Evolutionary conservation across 164 flowering plant genomes (phyloP).

Genomic region (Sextonia rubra): DNA sequence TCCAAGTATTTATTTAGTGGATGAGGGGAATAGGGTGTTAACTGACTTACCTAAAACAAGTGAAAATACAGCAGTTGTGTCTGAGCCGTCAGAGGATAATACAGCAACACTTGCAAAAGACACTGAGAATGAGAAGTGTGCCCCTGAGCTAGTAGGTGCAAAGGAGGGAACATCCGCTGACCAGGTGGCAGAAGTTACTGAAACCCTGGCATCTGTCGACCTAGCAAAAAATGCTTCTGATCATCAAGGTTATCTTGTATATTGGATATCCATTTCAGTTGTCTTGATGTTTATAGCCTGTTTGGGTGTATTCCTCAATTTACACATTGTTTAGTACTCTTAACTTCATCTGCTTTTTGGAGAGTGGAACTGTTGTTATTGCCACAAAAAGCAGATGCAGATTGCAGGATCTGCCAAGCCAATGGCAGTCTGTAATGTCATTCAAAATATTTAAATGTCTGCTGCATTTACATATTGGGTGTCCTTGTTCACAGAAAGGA

Average conservation of each 20-base stretch:
- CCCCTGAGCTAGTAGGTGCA: slow-evolving; percentile 7
- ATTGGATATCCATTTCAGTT: slow-evolving; percentile 6
- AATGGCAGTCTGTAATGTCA: too few species aligned
- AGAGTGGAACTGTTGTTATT: too few species aligned
- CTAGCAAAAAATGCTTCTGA: slow-evolving; percentile 30
- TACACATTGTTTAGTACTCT: too few species aligned
- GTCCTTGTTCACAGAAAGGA: not conserved
- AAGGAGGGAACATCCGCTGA: slow-evolving; percentile 26
- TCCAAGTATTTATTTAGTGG: slow-evolving; percentile 95
- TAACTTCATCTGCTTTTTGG: too few species aligned
- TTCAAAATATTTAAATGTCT: too few species aligned
- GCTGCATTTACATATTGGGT: not conserved
- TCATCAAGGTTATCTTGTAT: slow-evolving; percentile 39
- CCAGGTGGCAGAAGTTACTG: slow-evolving; percentile 35
- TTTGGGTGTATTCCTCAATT: not conserved
- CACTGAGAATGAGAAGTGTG: slow-evolving; percentile 13
- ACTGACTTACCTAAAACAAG: slow-evolving; percentile 24
- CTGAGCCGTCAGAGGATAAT: slow-evolving; percentile 23
- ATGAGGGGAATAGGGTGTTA: slow-evolving; percentile 60
- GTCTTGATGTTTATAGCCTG: not conserved
- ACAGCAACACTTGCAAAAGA: slow-evolving; percentile 8
- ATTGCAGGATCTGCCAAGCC: too few species aligned
- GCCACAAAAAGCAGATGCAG: too few species aligned
- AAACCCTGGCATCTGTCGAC: slow-evolving; percentile 31
- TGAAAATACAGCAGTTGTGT: slow-evolving; percentile 26